A percentile compares a stretch with the other conserved stretches of the same genome.
These are phyloP conservation scores for Termitomyces sp. DNA, from an alignment of 768 basidiomycete genomes.

Conservation along the genomic window DNA sequence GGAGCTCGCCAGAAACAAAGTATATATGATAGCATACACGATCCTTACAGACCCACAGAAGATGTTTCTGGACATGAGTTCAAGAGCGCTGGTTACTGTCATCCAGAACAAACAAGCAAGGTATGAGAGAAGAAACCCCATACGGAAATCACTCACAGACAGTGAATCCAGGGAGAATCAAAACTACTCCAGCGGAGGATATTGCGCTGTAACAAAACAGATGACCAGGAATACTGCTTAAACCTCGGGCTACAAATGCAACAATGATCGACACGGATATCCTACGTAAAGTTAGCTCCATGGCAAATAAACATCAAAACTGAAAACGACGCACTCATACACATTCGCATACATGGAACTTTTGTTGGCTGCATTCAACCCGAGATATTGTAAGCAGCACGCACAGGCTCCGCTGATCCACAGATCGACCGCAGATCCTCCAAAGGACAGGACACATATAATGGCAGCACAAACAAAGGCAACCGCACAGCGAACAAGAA, in stretches of 20 bases:
- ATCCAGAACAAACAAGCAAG: constrained; percentile 18
- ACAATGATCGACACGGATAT: constrained; percentile 83
- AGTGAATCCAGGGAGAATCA: constrained; percentile 86
- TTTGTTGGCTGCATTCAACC: constrained; percentile 77
- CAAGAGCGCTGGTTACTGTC: constrained; percentile 69
- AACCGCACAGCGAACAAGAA: constrained; percentile 61
- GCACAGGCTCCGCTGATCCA: constrained; percentile 71
- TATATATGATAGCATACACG: constrained; percentile 85
- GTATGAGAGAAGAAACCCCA: not conserved
- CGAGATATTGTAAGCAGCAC: constrained; percentile 70
- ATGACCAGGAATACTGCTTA: constrained; percentile 70
- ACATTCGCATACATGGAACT: constrained; percentile 92
- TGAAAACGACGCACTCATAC: constrained; percentile 66
- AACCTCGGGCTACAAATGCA: constrained; percentile 72
- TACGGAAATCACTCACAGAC: constrained; percentile 47
- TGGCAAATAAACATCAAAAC: not conserved
- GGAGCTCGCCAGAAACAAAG: constrained; percentile 61
- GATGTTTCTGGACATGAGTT: constrained; percentile 76
- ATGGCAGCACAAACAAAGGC: constrained; percentile 76
- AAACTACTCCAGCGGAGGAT: constrained; percentile 85
- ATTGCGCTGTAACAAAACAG: constrained; percentile 89
- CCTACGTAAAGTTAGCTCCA: constrained; percentile 29
- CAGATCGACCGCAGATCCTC: constrained; percentile 79
- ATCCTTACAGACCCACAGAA: constrained; percentile 79
- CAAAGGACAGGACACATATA: constrained; percentile 80